Conservation (phyloP, 768 basidiomycete species). For the Russula dissimulans region DNA sequence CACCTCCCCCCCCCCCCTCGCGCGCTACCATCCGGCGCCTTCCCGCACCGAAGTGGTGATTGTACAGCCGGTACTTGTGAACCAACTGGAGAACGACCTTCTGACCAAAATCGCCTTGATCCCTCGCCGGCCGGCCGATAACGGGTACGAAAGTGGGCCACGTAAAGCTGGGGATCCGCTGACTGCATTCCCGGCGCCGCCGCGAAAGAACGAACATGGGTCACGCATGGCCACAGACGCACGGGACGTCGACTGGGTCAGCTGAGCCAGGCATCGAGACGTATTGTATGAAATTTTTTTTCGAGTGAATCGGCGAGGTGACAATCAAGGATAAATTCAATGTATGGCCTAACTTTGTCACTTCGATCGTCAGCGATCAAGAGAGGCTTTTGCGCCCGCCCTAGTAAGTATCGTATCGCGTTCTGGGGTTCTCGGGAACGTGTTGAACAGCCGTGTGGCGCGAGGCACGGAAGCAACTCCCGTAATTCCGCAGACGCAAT, state of each 20-base stretch:
- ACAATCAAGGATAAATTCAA: neutral
- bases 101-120: conserved; percentile 68
- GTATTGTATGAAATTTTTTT: neutral
- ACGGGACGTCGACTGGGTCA: conserved; percentile 12
- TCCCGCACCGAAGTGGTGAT: conserved; percentile 84
- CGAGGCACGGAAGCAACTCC: too few species aligned
- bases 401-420: too few species aligned
- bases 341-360: conserved; percentile 8
- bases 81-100: conserved; percentile 73
- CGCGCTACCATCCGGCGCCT: conserved; percentile 79
- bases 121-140: conserved; percentile 63
- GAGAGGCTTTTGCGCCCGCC: too few species aligned
- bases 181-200: conserved; percentile 37
- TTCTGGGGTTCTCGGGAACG: too few species aligned
- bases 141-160: conserved; percentile 71
- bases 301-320: neutral
- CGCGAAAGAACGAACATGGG: conserved; percentile 11
- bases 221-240: conserved; percentile 2
- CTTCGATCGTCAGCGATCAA: too few species aligned
- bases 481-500: too few species aligned
- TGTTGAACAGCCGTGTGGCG: too few species aligned
- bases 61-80: conserved; percentile 85
- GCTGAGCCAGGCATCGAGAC: neutral
- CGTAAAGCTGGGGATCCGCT: conserved; percentile 79
- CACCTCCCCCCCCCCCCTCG: conserved; percentile 44